Base-by-base conservation (phyloP, 352 stramenopile genomes). In the Peronospora tabacina region DNA sequence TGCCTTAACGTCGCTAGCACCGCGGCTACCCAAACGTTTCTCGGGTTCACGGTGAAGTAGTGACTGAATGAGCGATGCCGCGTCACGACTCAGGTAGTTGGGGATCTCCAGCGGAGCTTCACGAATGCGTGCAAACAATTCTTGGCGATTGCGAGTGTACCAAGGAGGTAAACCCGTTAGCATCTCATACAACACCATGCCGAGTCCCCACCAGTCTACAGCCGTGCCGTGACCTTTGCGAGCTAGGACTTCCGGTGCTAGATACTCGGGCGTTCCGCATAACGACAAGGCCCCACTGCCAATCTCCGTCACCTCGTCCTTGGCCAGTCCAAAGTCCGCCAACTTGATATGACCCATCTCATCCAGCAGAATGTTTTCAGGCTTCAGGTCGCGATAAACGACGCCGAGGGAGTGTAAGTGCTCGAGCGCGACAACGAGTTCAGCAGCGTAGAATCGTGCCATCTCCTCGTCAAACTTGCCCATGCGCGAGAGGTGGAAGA, bases 241-340 rank as follows among this genome's bases (percentile, higher is more conserved):
- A 15, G 77, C 70, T 12, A 94, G 55, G 26, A 95, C 73, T 58
- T 96, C 86, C 0, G 86, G 86, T 19, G 86, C 84, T 11, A 96
- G 57, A 57, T 94, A 95, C 60, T 95, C 82, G 12, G 84, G 84
- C 12, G 82, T 95, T 22, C 85, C 85, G 29, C 82, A 92, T 1
- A 94, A 66, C 16, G 83, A 92, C 13, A 63, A 89, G 39, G 82
- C 82, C 13, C 82, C 79, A 47, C 75, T 86, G 42, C 75, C 79
- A 20, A 81, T 78, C 58, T 90, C 78, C 0, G 76, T 90, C 2
- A 95, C 85, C 56, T 94, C 80, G 49, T 97, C 85, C 69, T 99
- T 99, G 36, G 96, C 95, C 52, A 98, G 91, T 8, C 96, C 95
- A 76, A 99, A 97, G 68, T 99, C 96, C 1, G 97, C 94, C 57